Base-by-base conservation (phyloP, 2,329 filamentous ascomycete species). In the Cercospora sp. region DNA sequence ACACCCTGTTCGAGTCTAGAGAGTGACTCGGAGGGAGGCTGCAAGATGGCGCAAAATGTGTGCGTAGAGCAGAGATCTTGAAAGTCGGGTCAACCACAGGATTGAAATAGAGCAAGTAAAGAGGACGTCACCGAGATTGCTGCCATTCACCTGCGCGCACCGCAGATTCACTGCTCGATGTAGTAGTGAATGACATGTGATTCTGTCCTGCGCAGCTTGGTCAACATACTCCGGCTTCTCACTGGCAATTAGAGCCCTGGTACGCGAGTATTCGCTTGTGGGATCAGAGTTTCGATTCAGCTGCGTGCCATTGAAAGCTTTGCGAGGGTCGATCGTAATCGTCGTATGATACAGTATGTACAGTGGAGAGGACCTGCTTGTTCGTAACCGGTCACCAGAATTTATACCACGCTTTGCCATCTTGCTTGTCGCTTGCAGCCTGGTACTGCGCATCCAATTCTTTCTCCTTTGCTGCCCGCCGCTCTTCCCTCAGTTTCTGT, bases 381-480 rank as follows among this genome's bases (percentile, higher is more conserved):
- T 55, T 59, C 30, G n/a, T 59, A 16, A 36, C 28, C 55, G 55
- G 31, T 72, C 68, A 79, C 78, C 78, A 79, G 2, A 78, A 68
- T 71, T 78, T 78, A 71, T 75, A 79, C 76, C 76, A 79, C 10
- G 75, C 64, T 70, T 74, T 78, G 20, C 63, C 70, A 26, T 70
- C 68, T 59, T 66, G 69, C 58, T 64, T 72, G n/a, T 70, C 73
- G 67, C 77, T 65, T 9, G 73, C 73, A 23, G 76, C 75, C 59
- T 66, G 64, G 53, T 76, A 75, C 55, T 73, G 75, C 69, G 77
- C 75, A 70, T 81, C 78, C 30, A 82, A 79, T 55, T 81, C 80
- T 64, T 82, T 78, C 66, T 84, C 82, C 69, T 81, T 81, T 26
- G 78, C 79, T 71, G 76, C 76, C 67, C 82, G 71, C 67, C 82